These are phyloP conservation scores for Erysimum cheiranthoides DNA, from an alignment of 345 rosid species.

Conservation along the genomic window DNA sequence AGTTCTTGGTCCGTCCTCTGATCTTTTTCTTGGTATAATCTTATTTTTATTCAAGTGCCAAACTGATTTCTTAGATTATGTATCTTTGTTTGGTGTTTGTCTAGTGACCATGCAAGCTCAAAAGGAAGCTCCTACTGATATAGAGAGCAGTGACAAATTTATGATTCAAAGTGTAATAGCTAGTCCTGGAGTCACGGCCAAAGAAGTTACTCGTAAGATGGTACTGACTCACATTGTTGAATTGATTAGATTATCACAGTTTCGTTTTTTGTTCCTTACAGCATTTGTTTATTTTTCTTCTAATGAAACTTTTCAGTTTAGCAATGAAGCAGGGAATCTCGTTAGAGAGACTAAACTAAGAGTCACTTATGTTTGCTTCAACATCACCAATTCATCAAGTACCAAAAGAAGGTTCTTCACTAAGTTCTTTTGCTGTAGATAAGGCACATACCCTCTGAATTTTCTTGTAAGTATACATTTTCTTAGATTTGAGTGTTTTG, in stretches of 20 bases:
- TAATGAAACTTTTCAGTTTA: neutral
- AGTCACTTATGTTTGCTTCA: neutral
- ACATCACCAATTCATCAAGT: neutral
- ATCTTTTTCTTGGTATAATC: neutral
- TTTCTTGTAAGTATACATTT: neutral
- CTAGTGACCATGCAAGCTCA: conserved; percentile 85
- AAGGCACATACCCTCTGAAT: neutral
- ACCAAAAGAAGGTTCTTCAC: neutral
- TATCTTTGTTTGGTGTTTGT: neutral
- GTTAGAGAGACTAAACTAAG: neutral
- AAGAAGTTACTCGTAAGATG: neutral
- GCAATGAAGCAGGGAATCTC: neutral
- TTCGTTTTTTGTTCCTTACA: neutral
- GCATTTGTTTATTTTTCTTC: neutral
- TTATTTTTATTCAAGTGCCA: neutral
- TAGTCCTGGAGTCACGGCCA: neutral
- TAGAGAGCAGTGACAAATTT: neutral
- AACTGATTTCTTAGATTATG: neutral
- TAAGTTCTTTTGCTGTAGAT: neutral
- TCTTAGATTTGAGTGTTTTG: neutral
- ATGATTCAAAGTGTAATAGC: neutral
- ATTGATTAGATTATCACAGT: neutral
- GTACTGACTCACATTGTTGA: neutral
- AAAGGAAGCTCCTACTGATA: conserved; percentile 66
- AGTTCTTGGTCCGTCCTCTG: conserved; percentile 53